Conservation (phyloP, 1,284 basidiomycete species). For the Austroboletus niveus region DNA sequence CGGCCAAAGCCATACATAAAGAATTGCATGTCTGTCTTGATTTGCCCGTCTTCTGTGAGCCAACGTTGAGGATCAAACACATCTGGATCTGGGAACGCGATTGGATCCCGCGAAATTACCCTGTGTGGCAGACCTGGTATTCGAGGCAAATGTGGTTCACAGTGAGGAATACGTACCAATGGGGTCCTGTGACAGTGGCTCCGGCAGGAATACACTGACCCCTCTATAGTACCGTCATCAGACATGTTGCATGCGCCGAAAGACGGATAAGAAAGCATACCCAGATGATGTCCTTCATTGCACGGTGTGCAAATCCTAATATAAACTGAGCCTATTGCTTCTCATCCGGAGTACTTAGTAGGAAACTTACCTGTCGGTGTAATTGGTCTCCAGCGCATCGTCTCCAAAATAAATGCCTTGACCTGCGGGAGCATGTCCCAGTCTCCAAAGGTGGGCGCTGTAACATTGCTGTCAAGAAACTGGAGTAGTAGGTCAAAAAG, state of each 20-base stretch:
- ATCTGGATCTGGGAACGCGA: constrained; percentile 20
- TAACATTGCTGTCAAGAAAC: neutral
- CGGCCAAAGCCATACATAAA: constrained; percentile 39
- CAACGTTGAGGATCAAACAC: constrained; percentile 37
- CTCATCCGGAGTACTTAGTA: neutral
- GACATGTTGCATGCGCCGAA: neutral
- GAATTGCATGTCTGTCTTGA: constrained; percentile 32
- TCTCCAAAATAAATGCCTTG: constrained; percentile 26
- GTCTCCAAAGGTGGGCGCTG: constrained; percentile 13
- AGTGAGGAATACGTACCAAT: constrained; percentile 9
- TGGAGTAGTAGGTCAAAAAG: neutral
- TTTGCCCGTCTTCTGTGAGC: constrained; percentile 32
- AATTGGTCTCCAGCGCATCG: constrained; percentile 40
- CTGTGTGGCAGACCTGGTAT: neutral
- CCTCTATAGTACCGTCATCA: neutral
- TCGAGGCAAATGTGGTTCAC: too few species aligned
- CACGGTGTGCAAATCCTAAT: neutral
- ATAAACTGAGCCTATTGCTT: neutral
- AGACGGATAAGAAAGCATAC: neutral
- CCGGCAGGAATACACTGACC: constrained; percentile 16
- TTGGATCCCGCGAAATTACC: constrained; percentile 13
- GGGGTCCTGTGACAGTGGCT: constrained; percentile 10
- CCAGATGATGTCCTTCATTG: neutral
- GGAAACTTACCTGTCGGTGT: constrained; percentile 16
- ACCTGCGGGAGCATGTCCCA: constrained; percentile 13